Base-by-base conservation (phyloP, 225 moss, liverwort and hornwort species). In the Bryoerythrophyllum caledonicum region DNA sequence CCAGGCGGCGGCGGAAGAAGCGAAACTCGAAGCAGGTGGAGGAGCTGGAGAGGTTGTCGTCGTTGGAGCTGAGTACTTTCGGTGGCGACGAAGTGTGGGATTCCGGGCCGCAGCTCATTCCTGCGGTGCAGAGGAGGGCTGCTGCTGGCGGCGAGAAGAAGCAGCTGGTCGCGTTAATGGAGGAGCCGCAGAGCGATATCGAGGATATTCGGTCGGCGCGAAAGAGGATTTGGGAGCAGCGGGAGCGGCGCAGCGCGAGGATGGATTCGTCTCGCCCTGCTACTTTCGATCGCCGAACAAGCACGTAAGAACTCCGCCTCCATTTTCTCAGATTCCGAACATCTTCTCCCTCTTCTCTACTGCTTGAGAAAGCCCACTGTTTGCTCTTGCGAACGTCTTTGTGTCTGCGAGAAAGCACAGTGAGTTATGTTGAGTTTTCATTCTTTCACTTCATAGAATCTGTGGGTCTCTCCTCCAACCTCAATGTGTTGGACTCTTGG, bases 141-240 rank as follows among this genome's bases (percentile, higher is more conserved):
- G 17, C 48, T 17, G 15, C 5, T 15, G 21, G 38, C 3, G 58
- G 38, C 5, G 58, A 19, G 7, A 79, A 21, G 65, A 79, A 65
- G 14, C 25, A 26, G 74, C 60, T 86, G 63, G 74, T 79, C 19
- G 74, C 74, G 35, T 82, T 86, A 80, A 80, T 86, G 77, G 82
- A 86, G 79, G 86, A 86, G 71, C 82, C 86, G 2, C 80, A 55
- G 67, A 82, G 85, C 26, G 85, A 69, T 3, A 67, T 76, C 10
- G 82, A 86, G 41, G 80, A 82, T 37, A 62, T 73, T 25, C 76
- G 60, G 2, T 68, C 72, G 7, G 66, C 67, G 19, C 43, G 71
- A 55, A 76, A 68, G 54, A 67, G 56, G 46, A 81, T 70, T 21
- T 59, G 24, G 72, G 68, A 75, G 72, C 81, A 82, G 77, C 85